Evolutionary conservation across 139 green algal species (phyloP).

Genomic region (Diplosphaera chodatii): DNA sequence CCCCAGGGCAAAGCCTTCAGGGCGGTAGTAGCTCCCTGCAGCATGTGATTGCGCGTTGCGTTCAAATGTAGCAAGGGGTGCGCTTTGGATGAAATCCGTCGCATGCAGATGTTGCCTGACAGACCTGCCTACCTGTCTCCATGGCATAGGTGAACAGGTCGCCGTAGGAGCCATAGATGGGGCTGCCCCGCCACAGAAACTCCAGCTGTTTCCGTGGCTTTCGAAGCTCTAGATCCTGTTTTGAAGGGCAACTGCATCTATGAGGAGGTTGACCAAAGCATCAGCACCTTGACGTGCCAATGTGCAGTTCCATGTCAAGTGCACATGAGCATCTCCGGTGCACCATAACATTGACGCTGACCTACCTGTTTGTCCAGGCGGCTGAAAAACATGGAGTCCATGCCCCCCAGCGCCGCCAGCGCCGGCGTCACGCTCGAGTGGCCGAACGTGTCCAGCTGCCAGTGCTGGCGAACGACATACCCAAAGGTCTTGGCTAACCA

Average conservation of each 20-base stretch:
- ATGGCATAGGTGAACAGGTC: background rate
- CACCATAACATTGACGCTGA: too few relatives aligned
- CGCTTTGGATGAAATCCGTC: too few relatives aligned
- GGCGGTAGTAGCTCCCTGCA: background rate
- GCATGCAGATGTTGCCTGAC: too few relatives aligned
- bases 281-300: too few relatives aligned
- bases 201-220: conserved; percentile 46
- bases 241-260: too few relatives aligned
- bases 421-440: conserved; percentile 74
- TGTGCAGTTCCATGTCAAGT: too few relatives aligned
- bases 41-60: too few relatives aligned
- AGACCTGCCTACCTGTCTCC: background rate
- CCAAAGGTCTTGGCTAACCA: conserved; percentile 65
- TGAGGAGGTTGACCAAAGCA: too few relatives aligned
- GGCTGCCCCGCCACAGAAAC: conserved; percentile 57
- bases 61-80: too few relatives aligned
- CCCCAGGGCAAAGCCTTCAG: background rate
- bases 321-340: too few relatives aligned
- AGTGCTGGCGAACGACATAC: conserved; percentile 48
- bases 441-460: conserved; percentile 92
- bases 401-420: conserved; percentile 56
- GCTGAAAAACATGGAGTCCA: conserved; percentile 82
- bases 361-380: conserved; percentile 73
- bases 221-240: conserved; percentile 36
- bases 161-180: background rate